Percentiles rank a stretch among this genome's conserved stretches.
phyloP scores from a whole-genome alignment of 495 filamentous ascomycete species.

The Penicillium lividum region DNA sequence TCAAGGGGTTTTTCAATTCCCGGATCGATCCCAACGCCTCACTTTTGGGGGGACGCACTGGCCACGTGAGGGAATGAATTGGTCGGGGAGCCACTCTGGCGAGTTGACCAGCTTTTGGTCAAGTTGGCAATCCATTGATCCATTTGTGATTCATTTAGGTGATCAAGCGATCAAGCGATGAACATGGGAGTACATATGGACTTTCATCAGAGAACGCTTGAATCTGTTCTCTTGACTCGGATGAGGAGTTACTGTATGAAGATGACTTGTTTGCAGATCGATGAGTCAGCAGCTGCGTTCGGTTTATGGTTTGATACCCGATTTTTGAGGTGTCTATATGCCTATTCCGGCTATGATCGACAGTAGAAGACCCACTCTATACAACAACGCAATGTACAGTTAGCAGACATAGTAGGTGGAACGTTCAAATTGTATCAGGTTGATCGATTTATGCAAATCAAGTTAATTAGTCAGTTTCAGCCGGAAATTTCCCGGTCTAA shows the following conservation, averaged over 20 bases:
- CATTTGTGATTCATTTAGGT: no score
- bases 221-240: not conserved
- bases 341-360: not conserved
- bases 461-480: conserved; percentile 1
- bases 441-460: not conserved
- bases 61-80: conserved; percentile 23
- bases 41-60: conserved; percentile 24
- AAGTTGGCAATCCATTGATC: not conserved
- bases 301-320: not conserved
- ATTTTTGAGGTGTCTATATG: not conserved
- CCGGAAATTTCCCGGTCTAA: not conserved
- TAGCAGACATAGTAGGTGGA: no score
- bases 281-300: conserved; percentile 2
- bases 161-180: not conserved
- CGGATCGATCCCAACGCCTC: conserved; percentile 17
- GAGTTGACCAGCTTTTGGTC: conserved; percentile 1
- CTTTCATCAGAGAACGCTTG: no score
- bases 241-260: not conserved
- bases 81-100: conserved; percentile 22
- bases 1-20: conserved; percentile 5
- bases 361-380: not conserved
- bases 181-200: no score
- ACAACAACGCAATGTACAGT: not conserved
- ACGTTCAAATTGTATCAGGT: not conserved
- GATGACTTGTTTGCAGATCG: not conserved